Evolutionary conservation across 179 eudicot species (phyloP), one percentile per base, ranked within the genome.

Genomic region (Drosera spatulata): DNA sequence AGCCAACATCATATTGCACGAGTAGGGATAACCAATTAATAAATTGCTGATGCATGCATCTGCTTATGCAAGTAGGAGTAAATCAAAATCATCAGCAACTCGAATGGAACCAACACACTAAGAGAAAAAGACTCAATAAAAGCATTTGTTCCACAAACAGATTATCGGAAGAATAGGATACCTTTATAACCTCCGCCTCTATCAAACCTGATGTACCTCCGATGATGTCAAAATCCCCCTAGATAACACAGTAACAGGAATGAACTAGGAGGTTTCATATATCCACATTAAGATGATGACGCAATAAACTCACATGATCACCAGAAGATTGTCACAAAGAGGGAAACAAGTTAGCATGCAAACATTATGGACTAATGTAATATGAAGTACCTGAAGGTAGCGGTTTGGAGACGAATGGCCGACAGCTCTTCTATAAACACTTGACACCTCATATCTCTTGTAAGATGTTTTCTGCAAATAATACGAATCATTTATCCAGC

Each of bases 141-240:
- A 22, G 33, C 33, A 22, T 22, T 22, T 22, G 33, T 50, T 33
- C 33, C 43, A 63, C 6, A 48, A 58, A 10, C 48, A 2, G 43
- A 41, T 3, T 10, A 58, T 41, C 8, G 47, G 2, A 54, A 61
- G 52, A 45, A 3, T 11, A 14, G 48, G 59, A 70, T 73, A 91
- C 96, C 99, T 89, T 93, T 63, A 93, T 79, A 61, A 77, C 75
- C 74, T 89, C 97, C 33, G 95, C 95, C 80, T 93, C 99, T 63
- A 96, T 86, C 70, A 93, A 72, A 39, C 95, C 85, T 58, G 86
- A 65, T 70, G 85, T 82, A 50, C 99, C 99, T 71, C 99, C 99
- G 75, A 93, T 71, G 66, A 93, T 79, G 71, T 93, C 99, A 67
- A 93, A 89, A 74, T 93, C 99, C 63, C 90, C 99, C 95, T 91